Base-by-base conservation (phyloP, 805 yeast species). In the Sugiyamaella lignohabitans region DNA sequence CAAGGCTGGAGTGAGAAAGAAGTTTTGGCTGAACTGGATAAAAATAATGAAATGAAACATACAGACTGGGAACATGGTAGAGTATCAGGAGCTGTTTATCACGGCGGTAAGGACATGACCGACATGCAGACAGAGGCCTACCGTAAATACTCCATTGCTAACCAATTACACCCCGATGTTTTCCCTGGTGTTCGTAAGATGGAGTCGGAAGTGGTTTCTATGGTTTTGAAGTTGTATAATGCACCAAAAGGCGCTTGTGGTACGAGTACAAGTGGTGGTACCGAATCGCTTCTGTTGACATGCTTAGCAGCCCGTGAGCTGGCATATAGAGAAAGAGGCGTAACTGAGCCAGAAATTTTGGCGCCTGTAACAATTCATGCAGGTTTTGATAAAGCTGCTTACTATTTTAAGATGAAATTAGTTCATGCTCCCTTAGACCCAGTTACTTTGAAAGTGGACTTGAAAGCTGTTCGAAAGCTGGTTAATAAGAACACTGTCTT, bases 161-260 rank as follows among this genome's bases (percentile, higher is more conserved):
- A 93, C 66, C 98, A 93, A 66, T 71, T 91, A 43, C 98, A 91
- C 63, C 98, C 98, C 0, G 98, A 91, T 65, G 93, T 88, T 2
- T 91, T 91, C 61, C 98, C 98, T 0, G 98, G 94, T 4, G 85
- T 91, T 5, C 78, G 98, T 38, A 88, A 91, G 64, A 89, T 91
- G 96, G 98, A 91, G 61, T 71, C 96, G 4, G 98, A 93, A 60
- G 87, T 89, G 8, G 97, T 91, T 2, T 72, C 91, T 1, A 93
- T 93, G 98, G 89, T 84, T 3, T 69, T 93, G 52, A 74, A 72
- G 17, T 60, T 89, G 58, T 91, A 83, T 69, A 75, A 89, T 63
- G 96, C 91, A 0, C 96, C 97, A 0, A 67, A 71, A 41, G 27
- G 27, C 6, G 79, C 80, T 22, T 79, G 80, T 54, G 98, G 98